These are phyloP conservation scores for Aspergillus alliaceus DNA, from an alignment of 2,329 filamentous ascomycete genomes.

Conservation along the genomic window DNA sequence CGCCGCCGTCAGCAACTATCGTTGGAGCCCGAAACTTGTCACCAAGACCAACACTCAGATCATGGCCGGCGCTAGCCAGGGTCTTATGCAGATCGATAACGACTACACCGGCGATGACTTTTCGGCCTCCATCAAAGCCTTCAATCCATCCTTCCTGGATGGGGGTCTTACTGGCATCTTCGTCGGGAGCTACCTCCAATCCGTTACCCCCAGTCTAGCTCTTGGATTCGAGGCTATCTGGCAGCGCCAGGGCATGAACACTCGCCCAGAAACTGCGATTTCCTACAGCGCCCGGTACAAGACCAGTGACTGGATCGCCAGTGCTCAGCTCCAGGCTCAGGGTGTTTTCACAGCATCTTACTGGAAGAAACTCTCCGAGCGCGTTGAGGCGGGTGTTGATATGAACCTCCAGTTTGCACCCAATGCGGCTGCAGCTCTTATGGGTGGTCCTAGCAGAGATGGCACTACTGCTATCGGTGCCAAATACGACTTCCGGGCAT, in stretches of 20 bases:
- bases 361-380: slow-evolving; percentile 90
- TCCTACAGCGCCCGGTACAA: slow-evolving; percentile 94
- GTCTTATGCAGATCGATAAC: slow-evolving; percentile 91
- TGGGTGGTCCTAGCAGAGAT: slow-evolving; percentile 80
- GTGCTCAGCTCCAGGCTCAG: slow-evolving; percentile 83
- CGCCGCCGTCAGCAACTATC: slow-evolving; percentile 87
- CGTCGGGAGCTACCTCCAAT: slow-evolving; percentile 93
- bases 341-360: slow-evolving; percentile 87
- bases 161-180: slow-evolving; percentile 92
- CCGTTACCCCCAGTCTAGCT: slow-evolving; percentile 80
- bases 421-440: slow-evolving; percentile 64
- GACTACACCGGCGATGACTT: slow-evolving; percentile 95
- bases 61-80: slow-evolving; percentile 71
- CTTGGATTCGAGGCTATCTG: slow-evolving; percentile 91
- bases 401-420: slow-evolving; percentile 82
- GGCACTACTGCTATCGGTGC: slow-evolving; percentile 87
- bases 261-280: slow-evolving; percentile 85
- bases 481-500: slow-evolving; percentile 97
- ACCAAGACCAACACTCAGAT: slow-evolving; percentile 88
- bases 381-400: slow-evolving; percentile 94
- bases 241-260: slow-evolving; percentile 80
- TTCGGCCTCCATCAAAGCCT: slow-evolving; percentile 84
- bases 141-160: slow-evolving; percentile 93
- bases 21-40: slow-evolving; percentile 77
- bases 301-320: slow-evolving; percentile 87